Evolutionary conservation across 1,139 yeast species (phyloP), one percentile per base, ranked within the genome.

Genomic region (Zygosaccharomyces sapae): DNA sequence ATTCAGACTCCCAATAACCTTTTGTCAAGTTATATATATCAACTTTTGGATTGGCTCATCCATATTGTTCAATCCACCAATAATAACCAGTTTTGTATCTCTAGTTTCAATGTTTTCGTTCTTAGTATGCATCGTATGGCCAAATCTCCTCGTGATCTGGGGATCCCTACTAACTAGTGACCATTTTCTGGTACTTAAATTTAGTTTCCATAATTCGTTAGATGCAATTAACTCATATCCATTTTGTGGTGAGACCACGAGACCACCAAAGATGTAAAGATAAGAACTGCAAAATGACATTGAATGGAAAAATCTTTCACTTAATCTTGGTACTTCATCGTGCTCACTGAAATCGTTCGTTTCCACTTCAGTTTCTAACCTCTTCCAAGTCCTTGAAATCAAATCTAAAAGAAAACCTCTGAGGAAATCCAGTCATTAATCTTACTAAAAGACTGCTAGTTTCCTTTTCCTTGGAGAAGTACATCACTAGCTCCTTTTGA

Each of bases 131-230:
- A 80, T 65, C 33, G 76, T 70, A 58, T 80, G 85, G 49, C 76
- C 74, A 59, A 66, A 83, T 43, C 88, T 69, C 16, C 70, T 57
- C 0, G 65, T 52, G 4, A 59, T 52, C 2, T 64, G 65, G 1
- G 68, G 61, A 42, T 70, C 80, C 49, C 70, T 74, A 49, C 74
- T 74, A 3, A 80, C 62, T 44, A 77, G 70, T 1, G 60, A 63
- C 89, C 90, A 83, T 16, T 63, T 61, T 44, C 70, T 70, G 2
- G 73, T 63, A 36, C 71, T 74, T 39, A 81, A 63, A 60, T 81
- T 75, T 53, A 82, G 78, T 53, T 74, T 75, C 90, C 92, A 85
- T 19, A 83, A 64, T 54, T 84, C 92, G 55, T 81, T 81, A 13
- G 74, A 57, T 0, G 85, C 78, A 2, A 68, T 66, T 19, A 82